Evolutionary conservation across 1,284 basidiomycete species (phyloP), one percentile per base, ranked within the genome.

Genomic region (Pseudozyma sp.): DNA sequence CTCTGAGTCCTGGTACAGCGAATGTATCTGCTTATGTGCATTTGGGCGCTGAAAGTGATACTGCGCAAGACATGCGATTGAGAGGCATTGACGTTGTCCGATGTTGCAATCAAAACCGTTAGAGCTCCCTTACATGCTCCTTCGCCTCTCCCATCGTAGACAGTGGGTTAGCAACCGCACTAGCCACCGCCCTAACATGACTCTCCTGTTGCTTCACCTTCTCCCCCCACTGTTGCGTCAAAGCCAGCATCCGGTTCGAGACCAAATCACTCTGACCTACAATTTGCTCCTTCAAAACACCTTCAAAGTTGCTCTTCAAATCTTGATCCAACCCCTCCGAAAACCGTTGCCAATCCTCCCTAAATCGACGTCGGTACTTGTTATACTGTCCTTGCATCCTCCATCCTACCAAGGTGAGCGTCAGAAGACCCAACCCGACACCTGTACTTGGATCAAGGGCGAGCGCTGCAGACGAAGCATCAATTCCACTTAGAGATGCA

Each of bases 331-430:
- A 54, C 6, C 75, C 80, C 13, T 72, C 45, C 9, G 72, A 74
- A 13, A 79, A 56, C 5, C 78, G 65, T 42, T 80, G 78, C 81
- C 81, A 82, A 40, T 86, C 85, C n/a, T 60, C 52, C 36, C 81
- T 77, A 63, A 86, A 86, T 16, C 70, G 63, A 19, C 59, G 59
- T 56, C 84, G 77, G 2, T 76, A 75, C 50, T 78, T 79, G 55
- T 68, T 71, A 81, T 82, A 86, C 18, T 73, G 53, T 2, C 81
- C 77, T 65, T 86, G 86, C 59, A 86, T 57, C n/a, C 72, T 70
- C 80, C 82, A 86, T 9, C 79, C 83, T 10, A 71, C 75, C 18
- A 80, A 13, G 7, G 73, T 76, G 7, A 72, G 66, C 12, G 81
- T 84, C 11, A 86, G 52, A 4, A 83, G 58, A 4, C 78, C 82